Evolutionary conservation across 2,329 filamentous ascomycete genomes (phyloP).

Genomic region (Exophiala spinifera): DNA sequence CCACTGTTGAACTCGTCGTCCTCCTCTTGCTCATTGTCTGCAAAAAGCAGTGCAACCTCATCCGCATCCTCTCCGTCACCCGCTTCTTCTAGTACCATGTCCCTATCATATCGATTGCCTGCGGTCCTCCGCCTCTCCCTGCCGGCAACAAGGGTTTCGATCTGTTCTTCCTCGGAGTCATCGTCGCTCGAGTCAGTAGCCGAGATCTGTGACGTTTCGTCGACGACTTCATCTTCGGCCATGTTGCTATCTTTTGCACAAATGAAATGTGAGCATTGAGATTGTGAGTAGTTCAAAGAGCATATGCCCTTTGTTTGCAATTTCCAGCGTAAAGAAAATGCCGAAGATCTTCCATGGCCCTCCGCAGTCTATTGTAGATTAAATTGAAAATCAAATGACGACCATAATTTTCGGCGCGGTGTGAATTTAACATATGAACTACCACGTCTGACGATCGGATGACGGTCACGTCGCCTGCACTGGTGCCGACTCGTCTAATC

Average conservation of each 20-base stretch:
- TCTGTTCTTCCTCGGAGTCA: slow-evolving; percentile 33
- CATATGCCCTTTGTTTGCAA: too few relatives aligned
- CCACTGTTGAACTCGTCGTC: slow-evolving; percentile 47
- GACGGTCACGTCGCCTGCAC: too few relatives aligned
- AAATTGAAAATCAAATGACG: too few relatives aligned
- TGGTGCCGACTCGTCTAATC: too few relatives aligned
- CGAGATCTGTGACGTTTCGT: slow-evolving; percentile 15
- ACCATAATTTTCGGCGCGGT: too few relatives aligned
- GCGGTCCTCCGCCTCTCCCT: slow-evolving; percentile 76
- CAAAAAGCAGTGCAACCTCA: slow-evolving; percentile 69
- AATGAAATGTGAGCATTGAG: not conserved
- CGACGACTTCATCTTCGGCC: slow-evolving; percentile 10
- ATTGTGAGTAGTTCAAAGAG: too few relatives aligned
- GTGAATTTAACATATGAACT: too few relatives aligned
- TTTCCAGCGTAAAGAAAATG: too few relatives aligned
- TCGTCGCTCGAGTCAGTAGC: slow-evolving; percentile 31
- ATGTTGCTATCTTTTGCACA: slow-evolving; percentile 1
- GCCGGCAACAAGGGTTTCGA: slow-evolving; percentile 70
- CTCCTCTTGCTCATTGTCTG: slow-evolving; percentile 66
- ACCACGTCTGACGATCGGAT: too few relatives aligned
- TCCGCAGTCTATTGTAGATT: too few relatives aligned
- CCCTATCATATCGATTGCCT: slow-evolving; percentile 75
- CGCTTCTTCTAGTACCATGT: slow-evolving; percentile 71
- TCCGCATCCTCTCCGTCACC: slow-evolving; percentile 42
- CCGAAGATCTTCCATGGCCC: too few relatives aligned